phyloP scores from a whole-genome alignment of 306 rosid genomes.

The Astragalus glycyphyllos region DNA sequence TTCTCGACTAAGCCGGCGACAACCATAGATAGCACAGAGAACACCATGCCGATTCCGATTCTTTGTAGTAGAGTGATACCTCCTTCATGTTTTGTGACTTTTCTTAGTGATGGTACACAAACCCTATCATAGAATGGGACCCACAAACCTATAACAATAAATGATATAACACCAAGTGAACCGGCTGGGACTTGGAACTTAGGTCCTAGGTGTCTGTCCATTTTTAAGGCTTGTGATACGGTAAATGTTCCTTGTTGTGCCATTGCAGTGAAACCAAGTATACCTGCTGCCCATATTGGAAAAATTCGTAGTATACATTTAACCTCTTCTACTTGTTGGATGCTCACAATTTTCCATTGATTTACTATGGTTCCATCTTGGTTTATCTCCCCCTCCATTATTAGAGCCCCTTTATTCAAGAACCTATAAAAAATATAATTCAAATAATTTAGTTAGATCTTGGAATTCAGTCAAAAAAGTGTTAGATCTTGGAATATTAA shows the following conservation, averaged over 20 bases:
- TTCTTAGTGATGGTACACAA: slow-evolving; percentile 45
- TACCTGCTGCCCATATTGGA: slow-evolving; percentile 63
- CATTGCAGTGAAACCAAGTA: slow-evolving; percentile 49
- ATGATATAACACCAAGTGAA: slow-evolving; percentile 46
- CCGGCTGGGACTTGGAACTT: slow-evolving; percentile 53
- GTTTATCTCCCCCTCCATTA: slow-evolving; percentile 59
- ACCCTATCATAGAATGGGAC: slow-evolving; percentile 54
- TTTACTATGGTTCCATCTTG: slow-evolving; percentile 57
- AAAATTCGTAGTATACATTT: slow-evolving; percentile 51
- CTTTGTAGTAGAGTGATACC: slow-evolving; percentile 52
- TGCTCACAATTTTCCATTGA: slow-evolving; percentile 60
- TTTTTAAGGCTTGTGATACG: slow-evolving; percentile 64
- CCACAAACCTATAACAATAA: slow-evolving; percentile 41
- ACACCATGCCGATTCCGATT: slow-evolving; percentile 51
- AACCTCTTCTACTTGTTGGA: slow-evolving; percentile 75
- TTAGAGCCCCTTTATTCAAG: slow-evolving; percentile 65
- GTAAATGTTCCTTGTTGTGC: slow-evolving; percentile 58
- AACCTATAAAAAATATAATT: slow-evolving; percentile 32
- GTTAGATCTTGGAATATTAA: background rate
- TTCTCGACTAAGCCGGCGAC: slow-evolving; percentile 45
- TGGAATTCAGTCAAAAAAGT: no score
- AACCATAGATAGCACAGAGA: slow-evolving; percentile 47
- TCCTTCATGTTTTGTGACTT: slow-evolving; percentile 42
- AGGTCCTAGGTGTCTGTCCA: slow-evolving; percentile 56
- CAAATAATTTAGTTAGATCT: background rate